Conservation (phyloP, 2,329 filamentous ascomycete species). For the Didymella pinodella region DNA sequence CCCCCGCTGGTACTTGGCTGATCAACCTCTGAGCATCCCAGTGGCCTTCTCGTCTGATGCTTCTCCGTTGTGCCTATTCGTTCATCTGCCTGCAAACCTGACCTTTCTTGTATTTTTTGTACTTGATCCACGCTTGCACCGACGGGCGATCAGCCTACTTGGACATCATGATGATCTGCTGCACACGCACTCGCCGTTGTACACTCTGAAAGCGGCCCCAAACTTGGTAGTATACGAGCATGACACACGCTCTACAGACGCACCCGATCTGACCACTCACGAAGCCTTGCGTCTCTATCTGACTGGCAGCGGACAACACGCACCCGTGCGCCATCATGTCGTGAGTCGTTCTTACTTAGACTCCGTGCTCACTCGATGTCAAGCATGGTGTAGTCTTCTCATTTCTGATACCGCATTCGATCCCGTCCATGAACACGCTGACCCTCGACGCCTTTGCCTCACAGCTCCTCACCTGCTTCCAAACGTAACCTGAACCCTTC, state of each 20-base stretch:
- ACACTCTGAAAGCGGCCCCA: slow-evolving; percentile 41
- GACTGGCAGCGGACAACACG: slow-evolving; percentile 30
- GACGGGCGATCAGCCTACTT: slow-evolving; percentile 46
- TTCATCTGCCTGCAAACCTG: slow-evolving; percentile 45
- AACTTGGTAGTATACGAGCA: slow-evolving; percentile 44
- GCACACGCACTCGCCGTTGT: slow-evolving; percentile 42
- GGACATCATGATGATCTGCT: slow-evolving; percentile 51
- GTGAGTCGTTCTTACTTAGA: slow-evolving; percentile 44
- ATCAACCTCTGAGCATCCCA: slow-evolving; percentile 41
- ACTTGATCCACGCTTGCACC: slow-evolving; percentile 51
- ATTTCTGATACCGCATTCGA: slow-evolving; percentile 11
- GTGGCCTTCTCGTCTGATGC: slow-evolving; percentile 44
- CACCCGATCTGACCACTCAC: slow-evolving; percentile 41
- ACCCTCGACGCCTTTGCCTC: slow-evolving; percentile 36
- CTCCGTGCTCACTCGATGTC: slow-evolving; percentile 18
- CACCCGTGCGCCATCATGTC: slow-evolving; percentile 46
- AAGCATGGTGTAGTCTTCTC: slow-evolving; percentile 4
- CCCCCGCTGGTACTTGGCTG: slow-evolving; percentile 44
- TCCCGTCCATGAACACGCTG: slow-evolving; percentile 34
- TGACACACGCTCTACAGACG: slow-evolving; percentile 43
- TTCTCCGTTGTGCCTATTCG: slow-evolving; percentile 44
- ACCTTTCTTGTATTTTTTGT: slow-evolving; percentile 50
- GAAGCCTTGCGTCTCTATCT: slow-evolving; percentile 36
- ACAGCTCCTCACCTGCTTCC: slow-evolving; percentile 53
- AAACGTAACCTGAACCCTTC: slow-evolving; percentile 56